Conservation (phyloP, 192 early-diverging fungal species). For the Pilaira anomala region DNA sequence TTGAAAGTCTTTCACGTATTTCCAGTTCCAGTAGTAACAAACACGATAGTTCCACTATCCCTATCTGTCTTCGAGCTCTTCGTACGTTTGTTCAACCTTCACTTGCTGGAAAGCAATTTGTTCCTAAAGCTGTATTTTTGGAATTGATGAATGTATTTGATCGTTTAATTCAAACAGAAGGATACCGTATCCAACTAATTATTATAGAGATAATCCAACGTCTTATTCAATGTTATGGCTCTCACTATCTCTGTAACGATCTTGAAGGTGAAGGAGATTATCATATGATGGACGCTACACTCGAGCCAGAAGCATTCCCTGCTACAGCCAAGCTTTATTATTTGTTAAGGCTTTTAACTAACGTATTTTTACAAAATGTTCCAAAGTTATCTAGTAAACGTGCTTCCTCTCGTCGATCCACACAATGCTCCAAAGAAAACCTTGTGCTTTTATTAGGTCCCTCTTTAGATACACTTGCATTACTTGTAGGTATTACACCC, state of each 20-base stretch:
- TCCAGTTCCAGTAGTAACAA: slow-evolving; percentile 35
- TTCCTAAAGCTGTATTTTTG: slow-evolving; percentile 53
- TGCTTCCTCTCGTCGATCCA: background rate
- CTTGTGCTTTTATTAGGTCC: slow-evolving; percentile 27
- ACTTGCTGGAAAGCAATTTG: slow-evolving; percentile 34
- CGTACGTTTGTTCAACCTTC: slow-evolving; percentile 51
- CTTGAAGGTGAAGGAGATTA: slow-evolving; percentile 25
- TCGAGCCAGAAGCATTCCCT: slow-evolving; percentile 35
- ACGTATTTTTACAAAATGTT: slow-evolving; percentile 45
- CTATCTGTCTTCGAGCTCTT: slow-evolving; percentile 51
- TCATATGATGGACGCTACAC: slow-evolving; percentile 19
- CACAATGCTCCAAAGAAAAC: slow-evolving; percentile 16
- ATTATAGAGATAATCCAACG: slow-evolving; percentile 52
- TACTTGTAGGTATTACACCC: slow-evolving; percentile 43
- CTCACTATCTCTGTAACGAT: slow-evolving; percentile 38
- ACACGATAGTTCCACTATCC: slow-evolving; percentile 38
- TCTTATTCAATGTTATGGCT: slow-evolving; percentile 41
- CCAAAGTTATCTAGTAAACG: slow-evolving; percentile 34
- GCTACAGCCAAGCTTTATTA: slow-evolving; percentile 41
- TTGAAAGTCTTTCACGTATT: slow-evolving; percentile 53
- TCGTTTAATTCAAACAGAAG: slow-evolving; percentile 68
- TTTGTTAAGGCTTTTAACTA: slow-evolving; percentile 38
- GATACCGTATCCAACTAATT: slow-evolving; percentile 50
- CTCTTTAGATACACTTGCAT: slow-evolving; percentile 44
- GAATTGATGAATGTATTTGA: slow-evolving; percentile 73